Evolutionary conservation across 768 basidiomycete species (phyloP), one percentile per base, ranked within the genome.

Genomic region (Porphyrellus cyaneotinctus): DNA sequence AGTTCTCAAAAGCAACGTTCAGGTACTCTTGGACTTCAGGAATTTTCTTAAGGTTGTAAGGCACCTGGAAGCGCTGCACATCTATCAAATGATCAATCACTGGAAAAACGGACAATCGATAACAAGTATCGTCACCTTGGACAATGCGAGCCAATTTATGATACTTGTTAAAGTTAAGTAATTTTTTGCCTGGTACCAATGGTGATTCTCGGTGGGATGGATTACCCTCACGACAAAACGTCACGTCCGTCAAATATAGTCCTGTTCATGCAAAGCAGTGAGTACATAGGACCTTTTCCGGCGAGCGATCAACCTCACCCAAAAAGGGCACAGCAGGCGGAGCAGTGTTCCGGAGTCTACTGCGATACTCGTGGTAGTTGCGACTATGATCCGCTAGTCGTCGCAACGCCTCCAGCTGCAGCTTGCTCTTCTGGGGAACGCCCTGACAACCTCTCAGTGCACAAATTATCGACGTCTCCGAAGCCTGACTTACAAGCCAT

Each of bases 91-190:
- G 38, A 33, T 30, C 13, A 44, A 43, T 36, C 31, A 20, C 7
- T 22, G 26, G 26, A 28, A 26, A 3, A 6, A 14, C 6, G n/a
- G 48, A 28, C 3, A 35, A 20, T 26, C 26, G 36, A 50, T 24
- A 11, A 10, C 8, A 26, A n/a, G 36, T 31, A 1, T 28, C 47
- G 71, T 62, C 58, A 82, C 89, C 89, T 75, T 89, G 85, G 39
- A 93, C 80, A 59, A 95, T 92, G 63, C 85, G 78, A 31, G 87
- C 87, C 53, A 95, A 78, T 66, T 91, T 95, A 64, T 89, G 88
- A 62, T 97, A 98, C 70, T 97, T 95, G 70, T 95, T 95, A 64
- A 97, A 94, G 71, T 99, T 99, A 66, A 98, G 78, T 35, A 99
- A 72, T 61, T 84, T 88, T 70, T 90, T 85, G 53, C 79, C 79